Conservation (phyloP, 768 basidiomycete species). For the Xerocomus brunneocitrinus region DNA sequence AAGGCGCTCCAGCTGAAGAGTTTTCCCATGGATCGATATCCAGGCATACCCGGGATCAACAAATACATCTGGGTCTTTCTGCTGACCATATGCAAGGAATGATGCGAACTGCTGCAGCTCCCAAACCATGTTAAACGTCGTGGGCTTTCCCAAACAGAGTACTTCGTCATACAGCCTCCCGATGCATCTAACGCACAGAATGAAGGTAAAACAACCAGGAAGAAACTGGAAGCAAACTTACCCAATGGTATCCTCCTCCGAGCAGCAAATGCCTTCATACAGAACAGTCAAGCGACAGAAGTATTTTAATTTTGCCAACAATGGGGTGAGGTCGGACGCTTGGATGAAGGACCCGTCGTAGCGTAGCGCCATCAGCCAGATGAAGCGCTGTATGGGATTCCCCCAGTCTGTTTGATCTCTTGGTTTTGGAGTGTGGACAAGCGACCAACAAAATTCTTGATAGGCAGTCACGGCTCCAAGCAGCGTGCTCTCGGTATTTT, state of each 20-base stretch:
- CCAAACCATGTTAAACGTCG: constrained; percentile 6
- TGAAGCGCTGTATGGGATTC: neutral
- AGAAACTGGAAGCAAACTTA: neutral
- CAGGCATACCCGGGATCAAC: neutral
- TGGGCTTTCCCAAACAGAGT: neutral
- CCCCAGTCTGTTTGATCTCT: neutral
- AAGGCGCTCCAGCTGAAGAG: neutral
- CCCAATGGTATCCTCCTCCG: neutral
- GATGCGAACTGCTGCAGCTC: constrained; percentile 8
- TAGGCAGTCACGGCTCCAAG: neutral
- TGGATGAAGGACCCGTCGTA: constrained; percentile 1
- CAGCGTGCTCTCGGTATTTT: neutral
- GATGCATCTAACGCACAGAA: neutral
- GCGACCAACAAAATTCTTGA: neutral
- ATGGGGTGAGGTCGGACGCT: neutral
- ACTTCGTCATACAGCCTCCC: neutral
- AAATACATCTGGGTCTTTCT: constrained; percentile 2
- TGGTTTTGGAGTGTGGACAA: neutral
- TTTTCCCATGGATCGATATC: constrained; percentile 1
- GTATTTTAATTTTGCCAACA: constrained; percentile 2
- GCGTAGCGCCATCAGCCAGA: constrained; percentile 2
- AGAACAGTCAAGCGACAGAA: neutral
- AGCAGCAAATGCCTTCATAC: neutral
- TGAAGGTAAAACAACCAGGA: too few relatives aligned
- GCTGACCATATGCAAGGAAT: neutral